A percentile compares a stretch with the other conserved stretches of the same genome.
Evolutionary conservation across 176 grass and related monocot species (phyloP).

Genomic region (Tillandsia fasciculata): DNA sequence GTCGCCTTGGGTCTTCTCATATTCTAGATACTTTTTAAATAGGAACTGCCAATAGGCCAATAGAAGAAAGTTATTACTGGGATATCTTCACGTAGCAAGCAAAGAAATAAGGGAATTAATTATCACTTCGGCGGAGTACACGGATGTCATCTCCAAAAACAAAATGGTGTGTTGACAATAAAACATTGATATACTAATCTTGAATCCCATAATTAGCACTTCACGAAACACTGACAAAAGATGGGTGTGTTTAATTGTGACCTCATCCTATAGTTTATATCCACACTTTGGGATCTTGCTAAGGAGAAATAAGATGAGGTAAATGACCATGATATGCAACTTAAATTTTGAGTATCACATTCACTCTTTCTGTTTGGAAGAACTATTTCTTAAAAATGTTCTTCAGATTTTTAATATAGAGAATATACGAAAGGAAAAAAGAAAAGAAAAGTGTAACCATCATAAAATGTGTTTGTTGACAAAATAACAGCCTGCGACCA

Average conservation of each 20-base stretch:
- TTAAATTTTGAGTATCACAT: not conserved
- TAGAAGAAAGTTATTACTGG: not conserved
- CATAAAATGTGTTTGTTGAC: not conserved
- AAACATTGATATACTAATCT: too few relatives aligned
- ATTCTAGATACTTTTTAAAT: constrained; percentile 86
- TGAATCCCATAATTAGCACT: too few relatives aligned
- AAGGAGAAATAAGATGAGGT: not conserved
- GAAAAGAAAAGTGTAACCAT: not conserved
- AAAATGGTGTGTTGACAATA: not conserved
- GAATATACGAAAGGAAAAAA: not conserved
- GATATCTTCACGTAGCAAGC: too few relatives aligned
- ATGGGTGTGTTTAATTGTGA: too few relatives aligned
- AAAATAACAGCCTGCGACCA: not conserved
- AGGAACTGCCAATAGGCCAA: constrained; percentile 48
- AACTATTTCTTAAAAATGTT: not conserved
- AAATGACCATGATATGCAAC: not conserved
- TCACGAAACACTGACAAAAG: too few relatives aligned
- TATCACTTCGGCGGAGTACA: too few relatives aligned
- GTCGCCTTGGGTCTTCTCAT: constrained; percentile 43
- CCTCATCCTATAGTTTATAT: too few relatives aligned
- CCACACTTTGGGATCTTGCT: too few relatives aligned
- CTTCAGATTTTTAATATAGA: not conserved
- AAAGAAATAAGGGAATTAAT: too few relatives aligned
- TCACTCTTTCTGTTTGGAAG: not conserved
- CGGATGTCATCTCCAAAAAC: not conserved